phyloP scores from a whole-genome alignment of 2,329 filamentous ascomycete genomes.

The Fusarium annulatum region DNA sequence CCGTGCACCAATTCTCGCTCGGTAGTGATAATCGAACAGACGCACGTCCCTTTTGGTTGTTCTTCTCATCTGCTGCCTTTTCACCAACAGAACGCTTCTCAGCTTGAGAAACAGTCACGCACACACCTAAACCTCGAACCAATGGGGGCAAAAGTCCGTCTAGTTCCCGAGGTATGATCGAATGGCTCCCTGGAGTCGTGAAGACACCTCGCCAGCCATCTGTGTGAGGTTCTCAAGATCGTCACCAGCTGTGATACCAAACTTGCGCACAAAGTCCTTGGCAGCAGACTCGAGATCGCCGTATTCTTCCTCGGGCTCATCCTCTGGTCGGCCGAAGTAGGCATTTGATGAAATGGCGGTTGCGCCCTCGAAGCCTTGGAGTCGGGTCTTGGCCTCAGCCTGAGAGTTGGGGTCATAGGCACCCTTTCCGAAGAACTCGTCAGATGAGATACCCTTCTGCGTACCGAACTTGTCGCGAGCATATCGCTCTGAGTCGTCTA shows the following conservation, averaged over 20 bases:
- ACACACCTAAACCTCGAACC: constrained; percentile 1
- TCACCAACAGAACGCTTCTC: constrained; percentile 8
- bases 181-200: constrained; percentile 81
- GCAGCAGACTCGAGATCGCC: constrained; percentile 93
- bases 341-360: constrained; percentile 94
- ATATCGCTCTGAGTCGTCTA: constrained; percentile 82
- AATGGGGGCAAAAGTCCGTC: constrained; percentile 9
- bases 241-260: constrained; percentile 94
- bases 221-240: constrained; percentile 91
- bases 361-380: constrained; percentile 94
- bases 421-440: constrained; percentile 97
- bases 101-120: constrained; percentile 22
- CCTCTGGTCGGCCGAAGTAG: constrained; percentile 95
- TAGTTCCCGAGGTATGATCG: constrained; percentile 72
- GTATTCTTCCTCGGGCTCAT: constrained; percentile 82
- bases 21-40: constrained; percentile 15
- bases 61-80: constrained; percentile 24
- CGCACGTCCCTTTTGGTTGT: constrained; percentile 21
- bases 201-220: constrained; percentile 86
- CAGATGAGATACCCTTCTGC: constrained; percentile 96
- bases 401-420: constrained; percentile 83
- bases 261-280: constrained; percentile 94
- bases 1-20: constrained; percentile 19
- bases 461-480: constrained; percentile 88
- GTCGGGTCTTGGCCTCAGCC: constrained; percentile 84